Conservation (phyloP, 305 asterid genomes). For the Petunia hybrid region DNA sequence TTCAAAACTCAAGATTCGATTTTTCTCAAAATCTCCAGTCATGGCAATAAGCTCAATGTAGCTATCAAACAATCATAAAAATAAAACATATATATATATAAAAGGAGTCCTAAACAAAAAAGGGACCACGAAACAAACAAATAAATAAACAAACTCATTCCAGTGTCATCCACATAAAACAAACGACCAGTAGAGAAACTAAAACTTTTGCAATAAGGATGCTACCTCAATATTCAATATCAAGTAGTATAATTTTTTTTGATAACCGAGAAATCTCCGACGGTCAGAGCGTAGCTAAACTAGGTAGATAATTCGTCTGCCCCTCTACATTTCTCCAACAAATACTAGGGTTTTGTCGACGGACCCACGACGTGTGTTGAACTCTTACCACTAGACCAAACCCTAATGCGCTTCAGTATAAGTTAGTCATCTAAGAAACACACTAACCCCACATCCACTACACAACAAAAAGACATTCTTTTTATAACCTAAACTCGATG, state of each 20-base stretch:
- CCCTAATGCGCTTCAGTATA: not conserved
- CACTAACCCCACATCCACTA: not conserved
- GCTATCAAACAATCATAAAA: not conserved
- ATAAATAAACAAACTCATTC: not conserved
- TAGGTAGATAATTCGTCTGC: too few species aligned
- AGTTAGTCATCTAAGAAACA: not conserved
- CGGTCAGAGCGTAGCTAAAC: too few species aligned
- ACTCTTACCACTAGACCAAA: too few species aligned
- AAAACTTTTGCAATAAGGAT: not conserved
- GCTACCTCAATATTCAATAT: not conserved
- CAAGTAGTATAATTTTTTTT: too few species aligned
- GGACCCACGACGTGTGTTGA: too few species aligned
- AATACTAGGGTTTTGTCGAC: too few species aligned
- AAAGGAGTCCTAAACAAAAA: not conserved
- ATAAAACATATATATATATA: too few species aligned
- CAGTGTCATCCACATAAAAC: not conserved
- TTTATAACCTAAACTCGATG: too few species aligned
- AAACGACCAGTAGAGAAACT: not conserved
- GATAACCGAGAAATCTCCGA: too few species aligned
- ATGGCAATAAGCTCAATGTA: not conserved
- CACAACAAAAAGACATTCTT: not conserved
- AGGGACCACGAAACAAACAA: not conserved
- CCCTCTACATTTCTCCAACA: too few species aligned
- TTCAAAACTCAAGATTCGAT: not conserved
- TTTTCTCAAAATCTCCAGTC: not conserved